phyloP scores from a whole-genome alignment of 2,329 filamentous ascomycete species.

The Aspergillus nomiae region DNA sequence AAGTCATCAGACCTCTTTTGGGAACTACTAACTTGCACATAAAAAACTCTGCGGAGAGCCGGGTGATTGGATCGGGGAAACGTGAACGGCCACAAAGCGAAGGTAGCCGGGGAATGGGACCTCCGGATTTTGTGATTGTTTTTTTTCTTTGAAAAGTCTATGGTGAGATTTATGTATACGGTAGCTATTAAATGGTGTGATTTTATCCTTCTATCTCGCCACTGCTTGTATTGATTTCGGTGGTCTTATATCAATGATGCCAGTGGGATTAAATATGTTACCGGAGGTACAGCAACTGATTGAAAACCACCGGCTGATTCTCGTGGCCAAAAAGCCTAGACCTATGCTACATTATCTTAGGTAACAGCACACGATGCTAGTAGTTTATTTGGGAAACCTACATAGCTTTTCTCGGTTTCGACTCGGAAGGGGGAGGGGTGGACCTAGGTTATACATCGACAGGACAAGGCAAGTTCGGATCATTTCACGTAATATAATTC shows the following conservation, averaged over 20 bases:
- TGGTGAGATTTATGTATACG: background rate
- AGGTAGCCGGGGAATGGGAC: background rate
- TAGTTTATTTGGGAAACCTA: background rate
- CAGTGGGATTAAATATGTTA: background rate
- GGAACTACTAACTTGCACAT: background rate
- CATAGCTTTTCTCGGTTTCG: background rate
- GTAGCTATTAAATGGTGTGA: background rate
- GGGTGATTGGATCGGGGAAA: background rate
- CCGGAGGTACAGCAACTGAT: background rate
- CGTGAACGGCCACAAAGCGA: background rate
- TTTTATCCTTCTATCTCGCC: background rate
- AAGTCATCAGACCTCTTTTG: background rate
- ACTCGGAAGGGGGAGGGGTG: background rate
- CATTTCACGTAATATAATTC: background rate
- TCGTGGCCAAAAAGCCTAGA: background rate
- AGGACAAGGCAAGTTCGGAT: background rate
- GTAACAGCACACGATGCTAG: background rate
- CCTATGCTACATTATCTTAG: background rate
- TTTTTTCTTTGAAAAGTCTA: background rate
- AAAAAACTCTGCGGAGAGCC: background rate
- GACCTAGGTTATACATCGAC: background rate
- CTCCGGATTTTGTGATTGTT: background rate
- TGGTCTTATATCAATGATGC: background rate
- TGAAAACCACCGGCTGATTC: background rate
- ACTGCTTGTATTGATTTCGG: background rate